Base-by-base conservation (phyloP, 345 rosid genomes). In the Moringa oleifera region DNA sequence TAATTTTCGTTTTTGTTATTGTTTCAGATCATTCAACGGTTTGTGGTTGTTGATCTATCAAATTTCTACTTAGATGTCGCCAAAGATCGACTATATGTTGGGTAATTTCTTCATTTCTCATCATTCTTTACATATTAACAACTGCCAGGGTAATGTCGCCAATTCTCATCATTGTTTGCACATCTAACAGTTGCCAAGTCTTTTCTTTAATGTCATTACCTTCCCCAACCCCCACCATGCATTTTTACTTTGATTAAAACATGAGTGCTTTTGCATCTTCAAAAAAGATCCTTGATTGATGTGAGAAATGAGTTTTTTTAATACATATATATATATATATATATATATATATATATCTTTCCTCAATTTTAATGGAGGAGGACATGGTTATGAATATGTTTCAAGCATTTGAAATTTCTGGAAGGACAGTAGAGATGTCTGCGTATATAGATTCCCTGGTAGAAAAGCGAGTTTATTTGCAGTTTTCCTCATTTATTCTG, bases 51-150 rank as follows among this genome's bases (percentile, higher is more conserved):
- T 66, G 98, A 92, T 74, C 77, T 89, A 49, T 92, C 98, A 53
- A 92, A 87, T 79, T 92, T 92, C 81, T 92, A 92, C 70, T 92
- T 92, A 36, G 98, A 92, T 69, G 81, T 89, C 63, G 96, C 97
- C 58, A 92, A 89, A 80, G 98, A 92, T 81, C 88, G 97, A 62
- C 94, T 92, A 24, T 89, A 92, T 73, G 93, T 89, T 25, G 97
- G 97, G 98, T 92, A 89, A 84, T 66, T 55, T 72, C 77, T 41
- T 24, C 45, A 53, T 67, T n/a, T 57, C 25, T 47, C 57, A 25
- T 51, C 16, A 58, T 60, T 46, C n/a, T 51, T 65, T 58, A 31
- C 51, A 41, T 23, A 28, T 54, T 25, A n/a, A n/a, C n/a, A n/a
- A n/a, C n/a, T n/a, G n/a, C n/a, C n/a, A n/a, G 97, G 97, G 98